A percentile compares a stretch with the other conserved stretches of the same genome.
phyloP scores from a whole-genome alignment of 345 rosid species.

The Chamaenerion angustifolium region DNA sequence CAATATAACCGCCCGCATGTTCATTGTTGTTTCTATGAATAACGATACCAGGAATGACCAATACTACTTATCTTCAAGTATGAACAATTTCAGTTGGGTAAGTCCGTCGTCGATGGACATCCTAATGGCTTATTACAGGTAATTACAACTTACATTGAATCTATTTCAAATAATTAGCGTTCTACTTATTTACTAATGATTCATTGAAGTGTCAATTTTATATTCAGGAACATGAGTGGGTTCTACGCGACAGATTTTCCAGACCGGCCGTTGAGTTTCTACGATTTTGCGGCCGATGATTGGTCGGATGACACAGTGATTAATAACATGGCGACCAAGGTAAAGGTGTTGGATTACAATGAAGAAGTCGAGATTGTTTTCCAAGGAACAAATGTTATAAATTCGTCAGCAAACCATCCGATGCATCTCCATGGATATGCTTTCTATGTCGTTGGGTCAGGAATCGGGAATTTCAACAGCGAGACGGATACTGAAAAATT shows the following conservation, averaged over 20 bases:
- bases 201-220: no score
- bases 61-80: not conserved
- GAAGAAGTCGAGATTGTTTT: slow-evolving; percentile 18
- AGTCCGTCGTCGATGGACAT: slow-evolving; percentile 1
- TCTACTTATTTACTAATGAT: no score
- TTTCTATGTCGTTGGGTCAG: slow-evolving; percentile 7
- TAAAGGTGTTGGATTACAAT: slow-evolving; percentile 9
- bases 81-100: slow-evolving; percentile 10
- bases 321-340: slow-evolving; percentile 5
- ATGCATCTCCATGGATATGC: slow-evolving; percentile 17
- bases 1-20: not conserved
- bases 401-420: slow-evolving; percentile 14
- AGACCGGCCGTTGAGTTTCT: not conserved
- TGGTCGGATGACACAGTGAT: not conserved
- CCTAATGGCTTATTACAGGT: slow-evolving; percentile 9
- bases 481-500: slow-evolving; percentile 3
- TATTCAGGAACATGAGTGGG: slow-evolving; percentile 1
- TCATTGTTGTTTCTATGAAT: not conserved
- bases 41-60: not conserved
- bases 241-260: slow-evolving; percentile 4
- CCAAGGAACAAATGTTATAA: slow-evolving; percentile 17
- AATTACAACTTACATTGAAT: no score
- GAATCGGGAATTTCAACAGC: slow-evolving; percentile 2
- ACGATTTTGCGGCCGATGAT: not conserved
- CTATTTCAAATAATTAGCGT: no score